phyloP scores from a whole-genome alignment of 805 yeast species.

The Metschnikowia baotianmanensis region DNA sequence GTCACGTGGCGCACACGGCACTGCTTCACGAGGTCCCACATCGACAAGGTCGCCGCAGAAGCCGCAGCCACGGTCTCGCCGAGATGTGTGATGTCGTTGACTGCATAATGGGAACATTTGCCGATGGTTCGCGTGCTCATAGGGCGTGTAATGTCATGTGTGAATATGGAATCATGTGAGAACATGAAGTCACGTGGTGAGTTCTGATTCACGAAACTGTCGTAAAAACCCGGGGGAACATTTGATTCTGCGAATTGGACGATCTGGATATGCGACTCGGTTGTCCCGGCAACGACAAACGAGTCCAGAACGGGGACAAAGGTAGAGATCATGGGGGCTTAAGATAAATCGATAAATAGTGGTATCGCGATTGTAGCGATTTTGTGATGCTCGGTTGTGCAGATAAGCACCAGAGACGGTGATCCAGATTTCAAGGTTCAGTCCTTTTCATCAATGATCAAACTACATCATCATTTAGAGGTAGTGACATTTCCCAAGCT shows the following conservation, averaged over 20 bases:
- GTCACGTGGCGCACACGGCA: conserved; percentile 11
- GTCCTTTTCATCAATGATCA: too few species aligned
- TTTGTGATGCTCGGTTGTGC: conserved; percentile 4
- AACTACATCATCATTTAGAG: too few species aligned
- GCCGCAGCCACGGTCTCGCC: conserved; percentile 12
- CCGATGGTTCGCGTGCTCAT: conserved; percentile 11
- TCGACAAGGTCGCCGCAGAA: conserved; percentile 12
- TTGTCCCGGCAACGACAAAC: conserved; percentile 13
- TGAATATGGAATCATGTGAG: neutral
- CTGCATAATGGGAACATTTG: conserved; percentile 18
- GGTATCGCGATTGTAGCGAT: neutral
- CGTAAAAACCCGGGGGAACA: neutral
- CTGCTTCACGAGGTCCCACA: conserved; percentile 17
- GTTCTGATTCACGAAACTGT: neutral
- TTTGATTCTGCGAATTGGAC: conserved; percentile 5
- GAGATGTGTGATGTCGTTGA: conserved; percentile 10
- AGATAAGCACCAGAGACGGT: too few species aligned
- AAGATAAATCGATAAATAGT: neutral
- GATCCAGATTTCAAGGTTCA: too few species aligned
- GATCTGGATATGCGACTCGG: conserved; percentile 14
- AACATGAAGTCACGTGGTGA: too few species aligned
- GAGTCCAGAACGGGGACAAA: conserved; percentile 16
- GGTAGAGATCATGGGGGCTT: conserved; percentile 14
- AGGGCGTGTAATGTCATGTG: conserved; percentile 2
- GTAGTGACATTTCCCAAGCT: too few species aligned